These are phyloP conservation scores for Effrenium voratum DNA, from an alignment of 73 alveolate genomes.

Conservation along the genomic window DNA sequence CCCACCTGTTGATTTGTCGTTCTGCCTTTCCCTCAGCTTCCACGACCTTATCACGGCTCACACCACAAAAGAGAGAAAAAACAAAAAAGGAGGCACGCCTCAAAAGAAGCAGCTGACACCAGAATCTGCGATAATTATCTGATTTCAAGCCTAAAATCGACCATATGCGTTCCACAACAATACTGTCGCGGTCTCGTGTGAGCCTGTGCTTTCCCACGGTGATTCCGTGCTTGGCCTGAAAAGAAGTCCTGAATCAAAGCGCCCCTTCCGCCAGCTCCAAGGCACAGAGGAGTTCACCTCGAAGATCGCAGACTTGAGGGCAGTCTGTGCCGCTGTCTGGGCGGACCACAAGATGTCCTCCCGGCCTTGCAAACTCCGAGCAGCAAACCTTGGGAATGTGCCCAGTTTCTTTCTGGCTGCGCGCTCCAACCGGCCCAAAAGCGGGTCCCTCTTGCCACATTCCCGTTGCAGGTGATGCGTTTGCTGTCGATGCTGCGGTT, in stretches of 20 bases:
- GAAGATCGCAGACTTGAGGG: slow-evolving; percentile 57
- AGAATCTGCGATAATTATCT: too few relatives aligned
- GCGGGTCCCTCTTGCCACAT: neutral
- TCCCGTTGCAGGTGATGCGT: neutral
- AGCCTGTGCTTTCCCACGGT: too few relatives aligned
- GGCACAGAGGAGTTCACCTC: slow-evolving; percentile 47
- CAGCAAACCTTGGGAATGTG: neutral
- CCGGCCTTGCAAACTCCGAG: slow-evolving; percentile 12
- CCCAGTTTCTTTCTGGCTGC: neutral
- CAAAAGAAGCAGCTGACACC: neutral
- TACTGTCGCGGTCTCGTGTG: too few relatives aligned
- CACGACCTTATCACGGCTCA: neutral
- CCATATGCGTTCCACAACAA: too few relatives aligned
- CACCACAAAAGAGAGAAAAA: neutral
- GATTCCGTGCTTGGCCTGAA: neutral
- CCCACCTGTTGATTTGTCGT: slow-evolving; percentile 52
- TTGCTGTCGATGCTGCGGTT: neutral
- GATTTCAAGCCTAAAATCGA: too few relatives aligned
- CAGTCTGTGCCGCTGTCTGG: slow-evolving; percentile 14
- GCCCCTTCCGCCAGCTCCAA: neutral
- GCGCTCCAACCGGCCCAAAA: neutral
- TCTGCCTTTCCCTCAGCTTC: slow-evolving; percentile 62
- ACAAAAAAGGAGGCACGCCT: neutral
- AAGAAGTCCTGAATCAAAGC: neutral
- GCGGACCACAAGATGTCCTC: slow-evolving; percentile 30